These are phyloP conservation scores for Byssothecium circinans DNA, from an alignment of 2,329 filamentous ascomycete genomes.

Conservation along the genomic window DNA sequence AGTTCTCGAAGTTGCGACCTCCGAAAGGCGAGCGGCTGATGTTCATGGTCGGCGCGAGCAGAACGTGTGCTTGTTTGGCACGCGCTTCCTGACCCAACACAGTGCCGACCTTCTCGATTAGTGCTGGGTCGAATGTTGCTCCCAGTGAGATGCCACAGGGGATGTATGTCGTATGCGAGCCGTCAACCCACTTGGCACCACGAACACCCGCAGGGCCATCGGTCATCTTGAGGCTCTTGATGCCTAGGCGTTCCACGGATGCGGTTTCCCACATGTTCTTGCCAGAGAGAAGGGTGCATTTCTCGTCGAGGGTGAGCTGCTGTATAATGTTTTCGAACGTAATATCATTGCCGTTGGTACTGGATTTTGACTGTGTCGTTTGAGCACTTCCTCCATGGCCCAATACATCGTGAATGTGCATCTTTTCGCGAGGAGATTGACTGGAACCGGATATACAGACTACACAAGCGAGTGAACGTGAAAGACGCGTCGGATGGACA, in stretches of 20 bases:
- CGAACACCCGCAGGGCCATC: constrained; percentile 68
- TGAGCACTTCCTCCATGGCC: too few relatives aligned
- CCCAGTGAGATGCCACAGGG: constrained; percentile 70
- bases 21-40: constrained; percentile 13
- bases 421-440: too few relatives aligned
- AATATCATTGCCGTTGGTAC: too few relatives aligned
- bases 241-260: constrained; percentile 55
- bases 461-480: too few relatives aligned
- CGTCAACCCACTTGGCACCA: constrained; percentile 62
- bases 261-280: constrained; percentile 67
- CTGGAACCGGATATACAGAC: too few relatives aligned
- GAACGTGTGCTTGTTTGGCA: constrained; percentile 18
- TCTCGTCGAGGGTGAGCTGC: background rate
- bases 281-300: background rate
- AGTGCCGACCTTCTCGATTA: constrained; percentile 20
- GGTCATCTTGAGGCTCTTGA: constrained; percentile 61
- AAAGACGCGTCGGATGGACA: too few relatives aligned
- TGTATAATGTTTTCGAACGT: too few relatives aligned
- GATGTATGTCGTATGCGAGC: constrained; percentile 67
- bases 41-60: constrained; percentile 33
- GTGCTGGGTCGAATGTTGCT: constrained; percentile 25
- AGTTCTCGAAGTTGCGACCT: constrained; percentile 17
- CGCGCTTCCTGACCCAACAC: constrained; percentile 21
- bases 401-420: too few relatives aligned
- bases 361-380: too few relatives aligned